Base-by-base conservation (phyloP, 2,329 filamentous ascomycete species). In the Xylaria multiplex region DNA sequence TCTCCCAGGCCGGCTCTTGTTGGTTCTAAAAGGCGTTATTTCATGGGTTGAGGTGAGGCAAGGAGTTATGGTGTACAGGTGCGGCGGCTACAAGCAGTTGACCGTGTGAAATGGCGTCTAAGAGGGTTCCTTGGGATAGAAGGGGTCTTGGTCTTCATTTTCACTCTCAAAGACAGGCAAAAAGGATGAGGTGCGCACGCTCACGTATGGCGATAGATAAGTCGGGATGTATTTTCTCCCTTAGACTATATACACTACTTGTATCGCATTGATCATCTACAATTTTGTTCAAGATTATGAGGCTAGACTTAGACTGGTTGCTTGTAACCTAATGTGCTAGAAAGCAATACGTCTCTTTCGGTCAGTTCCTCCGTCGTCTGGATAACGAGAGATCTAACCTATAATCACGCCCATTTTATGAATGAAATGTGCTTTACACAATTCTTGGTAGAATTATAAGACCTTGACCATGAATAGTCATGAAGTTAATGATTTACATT, bases 21-120 rank as follows among this genome's bases (percentile, higher is more conserved):
- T 27, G 4, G 22, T 58, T 40, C 19, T 37, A 19, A 8, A 6
- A 48, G 30, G 35, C 30, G 24, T 53, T 45, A 16, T n/a, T 43
- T 46, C 22, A 62, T 50, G 40, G 24, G 45, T 40, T 42, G 52
- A 27, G 19, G 42, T 19, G 43, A 57, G 14, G 22, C 42, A 42
- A 50, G 63, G 63, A 42, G 58, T 68, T 64, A 46, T 24, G 65
- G 65, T 55, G 62, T 66, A 54, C 11, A 7, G 32, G 46, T 58
- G 49, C 6, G 14, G 24, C 22, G 11, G 50, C n/a, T 58, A 32
- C 4, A 11, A 19, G 8, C 14, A 32, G 50, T 7, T 53, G 45
- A 27, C 19, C 19, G 19, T 19, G 19, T 24, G 56, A 27, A 32
- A 35, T 16, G 53, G 52, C 46, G 30, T 50, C 42, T 40, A 14